These are phyloP conservation scores for Pleurotus platypus DNA, from an alignment of 768 basidiomycete genomes.

Conservation along the genomic window DNA sequence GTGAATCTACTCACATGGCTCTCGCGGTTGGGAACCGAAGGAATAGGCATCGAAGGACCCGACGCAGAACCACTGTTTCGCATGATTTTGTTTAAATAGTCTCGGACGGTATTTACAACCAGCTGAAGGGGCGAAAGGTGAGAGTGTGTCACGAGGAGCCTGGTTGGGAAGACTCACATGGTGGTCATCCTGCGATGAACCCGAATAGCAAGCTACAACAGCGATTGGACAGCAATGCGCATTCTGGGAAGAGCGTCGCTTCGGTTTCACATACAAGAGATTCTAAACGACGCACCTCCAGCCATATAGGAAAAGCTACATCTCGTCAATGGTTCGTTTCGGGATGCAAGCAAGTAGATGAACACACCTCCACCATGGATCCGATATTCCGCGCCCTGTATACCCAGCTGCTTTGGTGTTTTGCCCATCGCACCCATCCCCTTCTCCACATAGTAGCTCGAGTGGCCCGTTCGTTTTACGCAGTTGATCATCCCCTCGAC, in stretches of 20 bases:
- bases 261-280: conserved; percentile 21
- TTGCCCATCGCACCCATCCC: conserved; percentile 84
- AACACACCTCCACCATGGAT: conserved; percentile 75
- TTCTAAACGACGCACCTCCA: conserved; percentile 43
- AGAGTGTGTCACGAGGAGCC: not conserved
- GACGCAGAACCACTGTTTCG: conserved; percentile 29
- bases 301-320: conserved; percentile 81
- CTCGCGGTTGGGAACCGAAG: conserved; percentile 23
- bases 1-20: conserved; percentile 20
- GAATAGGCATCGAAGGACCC: conserved; percentile 25
- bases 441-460: conserved; percentile 84
- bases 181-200: conserved; percentile 79
- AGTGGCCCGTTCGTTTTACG: conserved; percentile 77
- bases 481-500: conserved; percentile 79
- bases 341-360: not conserved
- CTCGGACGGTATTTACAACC: conserved; percentile 60
- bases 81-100: conserved; percentile 63
- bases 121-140: conserved; percentile 37
- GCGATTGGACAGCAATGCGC: conserved; percentile 83
- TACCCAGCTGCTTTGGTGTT: conserved; percentile 67
- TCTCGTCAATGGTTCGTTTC: conserved; percentile 7
- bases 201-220: conserved; percentile 75
- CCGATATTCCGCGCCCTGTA: conserved; percentile 53
- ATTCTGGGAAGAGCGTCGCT: conserved; percentile 41
- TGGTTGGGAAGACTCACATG: conserved; percentile 41